phyloP scores from a whole-genome alignment of 2,329 filamentous ascomycete species.

The Penicillium nordicum region DNA sequence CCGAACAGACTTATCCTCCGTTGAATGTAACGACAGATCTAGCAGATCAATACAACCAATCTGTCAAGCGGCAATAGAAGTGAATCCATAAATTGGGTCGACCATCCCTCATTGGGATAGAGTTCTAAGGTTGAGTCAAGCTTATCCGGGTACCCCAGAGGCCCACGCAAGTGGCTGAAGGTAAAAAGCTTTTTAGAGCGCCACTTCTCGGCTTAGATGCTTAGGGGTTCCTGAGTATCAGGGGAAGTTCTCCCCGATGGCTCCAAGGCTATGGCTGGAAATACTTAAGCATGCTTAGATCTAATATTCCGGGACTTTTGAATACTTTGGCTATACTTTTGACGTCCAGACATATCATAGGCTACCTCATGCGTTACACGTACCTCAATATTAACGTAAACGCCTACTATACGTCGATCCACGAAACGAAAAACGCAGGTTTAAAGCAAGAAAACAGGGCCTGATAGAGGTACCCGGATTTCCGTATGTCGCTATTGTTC shows the following conservation, averaged over 20 bases:
- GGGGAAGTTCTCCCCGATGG: not conserved
- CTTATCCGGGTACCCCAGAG: conserved; percentile 11
- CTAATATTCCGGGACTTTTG: not conserved
- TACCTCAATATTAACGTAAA: not conserved
- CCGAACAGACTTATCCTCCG: not conserved
- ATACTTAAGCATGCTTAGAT: not conserved
- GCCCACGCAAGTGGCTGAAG: conserved; percentile 19
- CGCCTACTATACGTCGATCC: not conserved
- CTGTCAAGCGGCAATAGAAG: not conserved
- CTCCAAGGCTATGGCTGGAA: not conserved
- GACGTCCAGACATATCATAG: not conserved
- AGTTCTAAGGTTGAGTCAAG: conserved; percentile 12
- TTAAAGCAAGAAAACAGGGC: not conserved
- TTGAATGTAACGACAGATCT: not conserved
- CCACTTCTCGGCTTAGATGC: conserved; percentile 9
- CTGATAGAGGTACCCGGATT: conserved; percentile 12
- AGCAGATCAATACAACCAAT: not conserved
- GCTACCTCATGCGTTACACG: not conserved
- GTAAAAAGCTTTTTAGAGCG: conserved; percentile 14
- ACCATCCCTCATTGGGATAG: not conserved
- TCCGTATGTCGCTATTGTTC: conserved; percentile 12
- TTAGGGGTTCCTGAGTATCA: not conserved
- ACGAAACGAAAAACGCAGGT: not conserved
- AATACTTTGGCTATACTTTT: not conserved
- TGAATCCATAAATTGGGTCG: not conserved